These are phyloP conservation scores for Udeniomyces megalosporus DNA, from an alignment of 768 basidiomycete genomes.

Conservation along the genomic window DNA sequence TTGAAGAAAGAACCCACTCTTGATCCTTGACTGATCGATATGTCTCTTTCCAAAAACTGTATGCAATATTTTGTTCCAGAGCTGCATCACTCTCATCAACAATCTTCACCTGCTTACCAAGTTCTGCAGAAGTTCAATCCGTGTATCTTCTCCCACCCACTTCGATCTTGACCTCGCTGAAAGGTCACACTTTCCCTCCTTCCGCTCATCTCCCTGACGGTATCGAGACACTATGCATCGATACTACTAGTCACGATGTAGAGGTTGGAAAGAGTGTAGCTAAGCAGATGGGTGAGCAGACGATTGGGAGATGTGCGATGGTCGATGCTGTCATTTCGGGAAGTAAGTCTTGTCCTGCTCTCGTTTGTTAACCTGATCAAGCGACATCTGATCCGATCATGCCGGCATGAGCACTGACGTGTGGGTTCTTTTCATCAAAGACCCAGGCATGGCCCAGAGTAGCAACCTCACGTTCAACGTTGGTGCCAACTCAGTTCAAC, in stretches of 20 bases:
- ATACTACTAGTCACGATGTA: background rate
- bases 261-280: constrained; percentile 15
- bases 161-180: constrained; percentile 17
- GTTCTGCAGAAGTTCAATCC: constrained; percentile 15
- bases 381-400: no score
- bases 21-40: no score
- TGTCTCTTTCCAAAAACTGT: no score
- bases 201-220: constrained; percentile 17
- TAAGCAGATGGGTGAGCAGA: constrained; percentile 8
- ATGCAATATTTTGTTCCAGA: constrained; percentile 12
- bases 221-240: constrained; percentile 15
- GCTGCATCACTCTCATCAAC: constrained; percentile 6
- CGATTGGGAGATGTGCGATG: background rate
- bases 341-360: background rate
- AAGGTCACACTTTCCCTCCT: constrained; percentile 15
- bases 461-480: background rate
- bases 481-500: background rate
- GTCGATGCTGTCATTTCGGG: constrained; percentile 1
- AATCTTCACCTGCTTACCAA: constrained; percentile 14
- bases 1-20: background rate
- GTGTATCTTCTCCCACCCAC: constrained; percentile 15
- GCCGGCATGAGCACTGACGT: background rate
- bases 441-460: background rate
- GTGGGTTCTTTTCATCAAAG: background rate
- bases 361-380: background rate